Evolutionary conservation across 2,329 filamentous ascomycete genomes (phyloP).

Genomic region (Plectosphaerella cucumerina): DNA sequence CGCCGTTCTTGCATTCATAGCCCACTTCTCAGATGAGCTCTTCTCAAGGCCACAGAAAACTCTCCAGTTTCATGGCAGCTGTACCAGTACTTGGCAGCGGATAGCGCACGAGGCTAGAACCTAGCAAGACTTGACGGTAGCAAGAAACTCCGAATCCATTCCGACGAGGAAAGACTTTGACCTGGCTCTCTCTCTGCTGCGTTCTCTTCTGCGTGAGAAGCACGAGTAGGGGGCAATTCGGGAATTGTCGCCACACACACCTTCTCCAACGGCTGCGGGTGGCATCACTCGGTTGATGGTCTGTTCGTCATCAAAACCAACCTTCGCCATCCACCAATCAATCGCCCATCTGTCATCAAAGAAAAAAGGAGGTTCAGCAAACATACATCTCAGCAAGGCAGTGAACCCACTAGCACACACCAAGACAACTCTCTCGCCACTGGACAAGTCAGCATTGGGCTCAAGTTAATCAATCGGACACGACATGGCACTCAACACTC

Average conservation of each 20-base stretch:
- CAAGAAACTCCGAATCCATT: constrained; percentile 51
- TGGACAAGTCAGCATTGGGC: too few relatives aligned
- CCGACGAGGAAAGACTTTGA: constrained; percentile 34
- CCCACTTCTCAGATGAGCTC: constrained; percentile 39
- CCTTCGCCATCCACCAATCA: background rate
- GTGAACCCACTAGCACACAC: too few relatives aligned
- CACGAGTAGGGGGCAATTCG: constrained; percentile 16
- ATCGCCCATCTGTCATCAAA: too few relatives aligned
- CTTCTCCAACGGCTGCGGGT: too few relatives aligned
- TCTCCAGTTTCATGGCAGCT: constrained; percentile 38
- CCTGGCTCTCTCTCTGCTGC: constrained; percentile 37
- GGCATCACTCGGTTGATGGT: too few relatives aligned
- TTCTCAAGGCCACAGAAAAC: constrained; percentile 33
- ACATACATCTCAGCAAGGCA: too few relatives aligned
- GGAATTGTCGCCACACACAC: too few relatives aligned
- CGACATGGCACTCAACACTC: too few relatives aligned
- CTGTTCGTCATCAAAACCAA: too few relatives aligned
- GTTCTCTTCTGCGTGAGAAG: constrained; percentile 27
- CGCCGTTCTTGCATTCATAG: constrained; percentile 33
- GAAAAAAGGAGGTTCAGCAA: too few relatives aligned
- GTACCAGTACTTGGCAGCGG: constrained; percentile 52
- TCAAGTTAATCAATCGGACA: too few relatives aligned
- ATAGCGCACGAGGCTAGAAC: constrained; percentile 60
- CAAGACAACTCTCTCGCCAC: too few relatives aligned
- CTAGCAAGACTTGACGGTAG: constrained; percentile 71